Evolutionary conservation across 225 moss, liverwort and hornwort genomes (phyloP), one percentile per base, ranked within the genome.

Genomic region (Neckera pumila): DNA sequence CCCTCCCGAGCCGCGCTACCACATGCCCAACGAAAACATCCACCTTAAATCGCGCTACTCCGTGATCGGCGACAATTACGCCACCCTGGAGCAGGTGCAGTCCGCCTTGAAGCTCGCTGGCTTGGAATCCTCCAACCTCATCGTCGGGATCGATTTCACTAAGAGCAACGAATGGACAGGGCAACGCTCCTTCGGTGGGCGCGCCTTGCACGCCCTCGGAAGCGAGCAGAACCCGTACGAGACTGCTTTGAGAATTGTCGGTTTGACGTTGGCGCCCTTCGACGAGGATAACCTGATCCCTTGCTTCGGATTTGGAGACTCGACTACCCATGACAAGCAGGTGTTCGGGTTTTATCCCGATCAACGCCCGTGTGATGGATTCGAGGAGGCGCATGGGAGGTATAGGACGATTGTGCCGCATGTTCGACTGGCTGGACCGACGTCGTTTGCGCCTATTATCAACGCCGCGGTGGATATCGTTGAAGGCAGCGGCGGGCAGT

Each of bases 241-340:
- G 90, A 86, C 62, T 43, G 94, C 93, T 56, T 58, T 94, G 51
- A 74, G 82, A 75, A 93, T 94, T 57, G 51, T 94, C 0, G 92
- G 94, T 34, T 26, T 40, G 58, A 93, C 93, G 40, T 76, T 94
- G 82, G 90, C 94, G 16, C 87, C 92, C 6, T 94, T 93, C 27
- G 94, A 94, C 87, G 94, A 94, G 12, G 94, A 94, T 69, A 94
- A 93, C 38, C 86, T 92, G 17, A 98, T 96, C 56, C 98, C 98
- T 25, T 97, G 98, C 92, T 98, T 97, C 19, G 98, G 98, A n/a
- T 98, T 97, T 33, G 98, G 98, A 70, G 98, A 98, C 85, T 93
- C 95, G 28, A 91, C 95, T 43, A 96, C 98, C 10, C 97, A 97
- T 63, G 98, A 98, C 86, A 96, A 95, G 78, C 91, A 90, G 5